Conservation (phyloP, 108 stramenopile genomes). For the Skeletonema costatum region DNA sequence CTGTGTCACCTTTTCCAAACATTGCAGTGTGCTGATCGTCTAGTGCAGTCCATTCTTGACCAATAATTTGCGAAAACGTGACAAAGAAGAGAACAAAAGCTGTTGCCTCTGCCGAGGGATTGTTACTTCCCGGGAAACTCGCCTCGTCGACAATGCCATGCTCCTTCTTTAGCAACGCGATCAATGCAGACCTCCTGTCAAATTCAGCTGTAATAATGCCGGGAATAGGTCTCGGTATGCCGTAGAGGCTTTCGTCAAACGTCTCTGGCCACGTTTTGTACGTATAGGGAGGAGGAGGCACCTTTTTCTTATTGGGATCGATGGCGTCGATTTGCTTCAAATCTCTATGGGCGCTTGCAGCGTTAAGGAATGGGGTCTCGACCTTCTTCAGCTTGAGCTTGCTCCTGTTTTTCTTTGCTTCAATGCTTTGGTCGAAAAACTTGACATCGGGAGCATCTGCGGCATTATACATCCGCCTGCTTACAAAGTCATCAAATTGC, state of each 20-base stretch:
- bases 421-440: slow-evolving; percentile 90
- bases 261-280: slow-evolving; percentile 82
- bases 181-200: slow-evolving; percentile 74
- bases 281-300: slow-evolving; percentile 41
- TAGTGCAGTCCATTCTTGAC: slow-evolving; percentile 52
- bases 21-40: slow-evolving; percentile 11
- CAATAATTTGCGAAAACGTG: slow-evolving; percentile 74
- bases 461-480: slow-evolving; percentile 81
- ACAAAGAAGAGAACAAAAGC: slow-evolving; percentile 84
- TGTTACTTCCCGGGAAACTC: slow-evolving; percentile 45
- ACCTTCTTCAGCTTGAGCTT: slow-evolving; percentile 68
- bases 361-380: slow-evolving; percentile 79
- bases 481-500: slow-evolving; percentile 90
- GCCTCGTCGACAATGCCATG: slow-evolving; percentile 20
- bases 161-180: slow-evolving; percentile 54
- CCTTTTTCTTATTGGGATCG: slow-evolving; percentile 51
- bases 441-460: slow-evolving; percentile 74
- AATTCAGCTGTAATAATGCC: slow-evolving; percentile 86
- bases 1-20: slow-evolving; percentile 15
- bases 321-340: slow-evolving; percentile 77
- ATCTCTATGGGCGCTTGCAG: slow-evolving; percentile 79
- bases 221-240: slow-evolving; percentile 78
- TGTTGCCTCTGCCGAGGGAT: slow-evolving; percentile 66
- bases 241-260: slow-evolving; percentile 62
- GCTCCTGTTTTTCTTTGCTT: slow-evolving; percentile 83